Evolutionary conservation across 805 yeast genomes (phyloP), one percentile per base, ranked within the genome.

Genomic region (Cyberlindnera samutprakarnensis): DNA sequence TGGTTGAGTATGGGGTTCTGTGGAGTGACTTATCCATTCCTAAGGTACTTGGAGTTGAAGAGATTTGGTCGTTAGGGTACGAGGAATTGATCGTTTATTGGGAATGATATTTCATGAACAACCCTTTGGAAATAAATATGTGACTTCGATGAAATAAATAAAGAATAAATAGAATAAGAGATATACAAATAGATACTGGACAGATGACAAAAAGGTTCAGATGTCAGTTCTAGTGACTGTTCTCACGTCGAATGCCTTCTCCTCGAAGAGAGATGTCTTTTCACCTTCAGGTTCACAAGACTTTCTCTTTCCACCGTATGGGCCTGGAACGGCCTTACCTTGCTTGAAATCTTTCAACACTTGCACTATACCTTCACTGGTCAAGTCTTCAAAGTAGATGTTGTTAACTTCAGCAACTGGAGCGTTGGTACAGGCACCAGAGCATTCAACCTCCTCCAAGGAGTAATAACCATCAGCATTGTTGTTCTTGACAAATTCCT

Each of bases 351-450:
- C 75, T 42, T 75, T 68, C 53, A 84, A 68, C 28, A 85, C 56
- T 39, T 68, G 66, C 22, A 71, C 68, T 18, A 81, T 72, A 28
- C 71, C 68, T 42, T 78, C 80, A 16, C 76, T 67, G 22, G 88
- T 79, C 59, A 84, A 68, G 57, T 84, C 95, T 62, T 84, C 95
- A 51, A 68, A 78, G 61, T 65, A 84, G 54, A 80, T 87, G 59
- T 84, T 94, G 57, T 82, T 83, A 32, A 84, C 62, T 39, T 84
- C 94, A 34, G 85, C 65, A 85, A 84, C 84, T 33, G 95, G 95
- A 7, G 83, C 95, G 57, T 84, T 84, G 31, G 84, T 87, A 67
- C 95, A 84, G 4, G 95, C 95, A 37, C 95, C 95, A 31, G 83
- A 72, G 61, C 95, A 84, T 62, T 84, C 95, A 41, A 84, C 94